Evolutionary conservation across 768 basidiomycete species (phyloP), one percentile per base, ranked within the genome.

Genomic region (Boletus barrowsii): DNA sequence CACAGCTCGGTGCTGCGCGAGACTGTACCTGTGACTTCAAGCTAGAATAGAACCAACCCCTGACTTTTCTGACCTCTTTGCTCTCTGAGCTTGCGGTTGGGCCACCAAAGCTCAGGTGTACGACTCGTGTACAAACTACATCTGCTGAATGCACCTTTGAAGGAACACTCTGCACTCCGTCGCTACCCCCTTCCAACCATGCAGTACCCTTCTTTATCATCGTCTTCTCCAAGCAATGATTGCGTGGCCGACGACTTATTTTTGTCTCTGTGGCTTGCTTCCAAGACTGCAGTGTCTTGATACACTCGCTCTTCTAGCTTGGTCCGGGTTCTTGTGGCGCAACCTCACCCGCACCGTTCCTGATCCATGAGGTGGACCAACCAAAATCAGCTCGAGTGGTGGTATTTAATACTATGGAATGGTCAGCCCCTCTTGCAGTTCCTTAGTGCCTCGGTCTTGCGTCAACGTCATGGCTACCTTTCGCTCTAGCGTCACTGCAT

Each of bases 331-430:
- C 11, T 41, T 37, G 48, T 62, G 53, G 11, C 5, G 30, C n/a
- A 14, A 26, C 29, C 18, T 36, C 50, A 24, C 41, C 47, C 57
- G 26, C 45, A 36, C 33, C 20, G 51, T 46, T 43, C 51, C 32
- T 62, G 44, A 42, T 33, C 47, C 54, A 55, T 40, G 52, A 49
- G 48, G 43, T 42, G 35, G n/a, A 30, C 49, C 22, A n/a, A 43
- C 48, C 13, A 32, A 39, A 43, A 29, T 26, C 37, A 14, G 42
- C 32, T 24, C 13, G 13, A 10, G 30, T 17, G 32, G 30, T 22
- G 18, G 53, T 68, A 70, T 68, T 57, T 63, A 68, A 58, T 41
- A 14, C 40, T 37, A 1, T 37, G 20, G 42, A 36, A 17, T 8
- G 32, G 48, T 5, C 20, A 36, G 24, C 30, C 47, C 3, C 30